Base-by-base conservation (phyloP, 139 green algal genomes). In the Marvania coccoides region DNA sequence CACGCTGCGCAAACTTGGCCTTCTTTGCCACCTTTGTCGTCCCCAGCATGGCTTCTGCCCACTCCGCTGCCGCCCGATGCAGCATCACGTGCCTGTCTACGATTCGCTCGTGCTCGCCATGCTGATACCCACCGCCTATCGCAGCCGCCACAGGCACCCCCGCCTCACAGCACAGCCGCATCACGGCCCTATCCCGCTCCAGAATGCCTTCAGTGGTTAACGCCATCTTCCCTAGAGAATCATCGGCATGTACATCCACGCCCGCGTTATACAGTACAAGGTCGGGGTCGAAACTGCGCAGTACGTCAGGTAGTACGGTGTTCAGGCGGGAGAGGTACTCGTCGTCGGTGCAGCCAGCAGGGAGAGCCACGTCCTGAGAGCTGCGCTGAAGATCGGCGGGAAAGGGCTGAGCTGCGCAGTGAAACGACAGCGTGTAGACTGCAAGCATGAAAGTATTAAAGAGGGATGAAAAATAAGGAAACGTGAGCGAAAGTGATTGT, bases 191-290 rank as follows among this genome's bases (percentile, higher is more conserved):
- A 65, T 87, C 81, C 4, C 81, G 65, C 0, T 28, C 31, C 28
- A 54, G 35, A 26, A 87, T 83, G 65, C 81, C 81, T 0, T 63
- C 55, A 13, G 72, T 38, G 5, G 54, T 83, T 9, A 87, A 57
- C 4, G 39, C 39, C 35, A 85, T 29, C 47, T 70, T 67, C 8
- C 81, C 81, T 14, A 87, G 65, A 0, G 39, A 13, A 35, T 87
- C 81, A n/a, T 82, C 78, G 2, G 5, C 29, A 39, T 83, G 75
- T 6, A 85, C 78, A 58, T 87, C 81, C 3, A 81, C 78, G 6
- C 81, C 81, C 26, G 81, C 81, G 40, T 87, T 85, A 68, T 85
- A 87, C 33, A 83, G 26, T 12, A 83, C 78, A 2, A 87, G 53
- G 5, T 80, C 66, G 6, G 77, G 77, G 12, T 56, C 57, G 35